Evolutionary conservation across 163 green algal genomes (phyloP).

Genomic region (Scenedesmus sp.): DNA sequence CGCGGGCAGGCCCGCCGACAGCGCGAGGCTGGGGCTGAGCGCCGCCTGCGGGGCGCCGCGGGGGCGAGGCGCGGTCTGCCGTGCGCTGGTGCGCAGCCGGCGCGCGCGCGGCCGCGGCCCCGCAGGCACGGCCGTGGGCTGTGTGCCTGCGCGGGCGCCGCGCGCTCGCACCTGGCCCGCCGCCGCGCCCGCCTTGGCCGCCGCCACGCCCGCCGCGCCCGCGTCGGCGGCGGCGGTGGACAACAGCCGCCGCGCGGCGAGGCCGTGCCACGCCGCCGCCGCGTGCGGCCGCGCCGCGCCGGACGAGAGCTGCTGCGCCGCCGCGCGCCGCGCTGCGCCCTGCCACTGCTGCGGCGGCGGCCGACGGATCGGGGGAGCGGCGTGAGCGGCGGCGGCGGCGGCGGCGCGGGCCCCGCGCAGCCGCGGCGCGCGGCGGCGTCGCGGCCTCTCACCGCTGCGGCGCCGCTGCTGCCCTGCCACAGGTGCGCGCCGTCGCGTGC

Average conservation of each 20-base stretch:
- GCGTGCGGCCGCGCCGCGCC: background rate
- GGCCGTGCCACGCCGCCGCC: conserved; percentile 22
- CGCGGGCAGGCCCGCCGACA: conserved; percentile 41
- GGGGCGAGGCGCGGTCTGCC: too few species aligned
- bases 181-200: background rate
- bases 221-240: conserved; percentile 3
- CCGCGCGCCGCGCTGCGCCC: background rate
- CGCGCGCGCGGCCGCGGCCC: too few species aligned
- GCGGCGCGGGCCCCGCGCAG: too few species aligned
- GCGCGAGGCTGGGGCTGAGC: conserved; percentile 27
- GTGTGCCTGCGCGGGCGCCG: too few species aligned
- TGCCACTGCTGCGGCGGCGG: conserved; percentile 10
- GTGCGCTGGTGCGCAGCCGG: too few species aligned
- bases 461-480: conserved; percentile 23
- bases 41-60: too few species aligned
- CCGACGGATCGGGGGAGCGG: background rate
- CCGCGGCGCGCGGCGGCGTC: too few species aligned
- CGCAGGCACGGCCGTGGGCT: too few species aligned
- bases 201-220: background rate
- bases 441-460: background rate
- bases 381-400: background rate
- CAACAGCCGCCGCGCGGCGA: conserved; percentile 19
- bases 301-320: conserved; percentile 2
- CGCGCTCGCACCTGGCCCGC: background rate
- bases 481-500: background rate